Conservation (phyloP, 2,329 filamentous ascomycete species). For the Epichloe amarillans region DNA sequence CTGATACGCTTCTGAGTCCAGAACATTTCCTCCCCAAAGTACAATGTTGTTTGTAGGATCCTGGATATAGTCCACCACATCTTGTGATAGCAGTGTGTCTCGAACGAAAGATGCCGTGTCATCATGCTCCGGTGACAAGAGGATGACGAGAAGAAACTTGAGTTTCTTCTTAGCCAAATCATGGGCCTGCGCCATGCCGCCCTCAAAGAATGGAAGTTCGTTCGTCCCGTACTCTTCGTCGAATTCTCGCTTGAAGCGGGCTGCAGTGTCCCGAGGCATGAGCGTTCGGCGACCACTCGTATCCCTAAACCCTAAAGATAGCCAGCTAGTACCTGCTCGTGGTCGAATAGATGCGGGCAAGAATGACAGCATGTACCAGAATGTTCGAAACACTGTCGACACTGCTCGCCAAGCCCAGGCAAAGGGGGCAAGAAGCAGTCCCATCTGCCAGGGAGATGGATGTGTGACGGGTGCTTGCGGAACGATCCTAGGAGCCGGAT, state of each 20-base stretch:
- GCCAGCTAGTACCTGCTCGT: constrained; percentile 38
- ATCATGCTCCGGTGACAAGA: constrained; percentile 88
- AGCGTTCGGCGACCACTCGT: constrained; percentile 61
- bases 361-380: constrained; percentile 70
- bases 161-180: constrained; percentile 83
- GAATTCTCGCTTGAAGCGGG: constrained; percentile 82
- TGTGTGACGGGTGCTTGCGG: constrained; percentile 59
- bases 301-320: constrained; percentile 39
- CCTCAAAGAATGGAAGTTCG: constrained; percentile 66
- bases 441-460: constrained; percentile 61
- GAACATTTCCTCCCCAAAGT: constrained; percentile 83
- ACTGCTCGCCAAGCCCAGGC: constrained; percentile 62
- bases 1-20: constrained; percentile 89
- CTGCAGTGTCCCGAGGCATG: constrained; percentile 75
- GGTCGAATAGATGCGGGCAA: constrained; percentile 54
- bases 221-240: constrained; percentile 79
- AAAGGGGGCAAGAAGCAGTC: constrained; percentile 70
- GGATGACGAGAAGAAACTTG: constrained; percentile 78
- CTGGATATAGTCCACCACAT: constrained; percentile 61
- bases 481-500: constrained; percentile 74
- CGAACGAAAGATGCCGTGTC: constrained; percentile 72
- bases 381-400: constrained; percentile 53
- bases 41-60: constrained; percentile 67
- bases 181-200: constrained; percentile 81
- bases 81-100: constrained; percentile 65